Conservation (phyloP, 768 basidiomycete species). For the Auricularia sp. region DNA sequence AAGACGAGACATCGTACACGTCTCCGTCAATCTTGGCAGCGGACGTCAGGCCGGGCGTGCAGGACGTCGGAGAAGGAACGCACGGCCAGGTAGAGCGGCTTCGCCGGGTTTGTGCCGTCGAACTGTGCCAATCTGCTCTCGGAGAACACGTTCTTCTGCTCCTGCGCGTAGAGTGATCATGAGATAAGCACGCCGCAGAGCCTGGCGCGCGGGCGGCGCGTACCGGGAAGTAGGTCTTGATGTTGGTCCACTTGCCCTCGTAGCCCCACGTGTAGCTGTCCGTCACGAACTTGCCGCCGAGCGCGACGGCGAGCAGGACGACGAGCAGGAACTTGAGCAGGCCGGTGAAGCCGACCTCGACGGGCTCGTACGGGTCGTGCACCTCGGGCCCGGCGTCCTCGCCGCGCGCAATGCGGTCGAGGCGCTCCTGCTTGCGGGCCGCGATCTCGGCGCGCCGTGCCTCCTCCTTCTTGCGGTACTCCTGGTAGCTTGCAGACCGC, state of each 20-base stretch:
- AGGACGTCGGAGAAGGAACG: constrained; percentile 16
- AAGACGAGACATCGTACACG: constrained; percentile 84
- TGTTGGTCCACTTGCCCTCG: constrained; percentile 48
- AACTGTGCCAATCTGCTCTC: constrained; percentile 54
- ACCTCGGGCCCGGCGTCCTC: constrained; percentile 65
- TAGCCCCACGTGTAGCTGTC: constrained; percentile 84
- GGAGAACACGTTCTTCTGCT: constrained; percentile 64
- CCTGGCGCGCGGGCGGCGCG: constrained; percentile 13
- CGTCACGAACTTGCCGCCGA: constrained; percentile 75
- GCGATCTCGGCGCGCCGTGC: constrained; percentile 53
- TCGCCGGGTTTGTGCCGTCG: constrained; percentile 55
- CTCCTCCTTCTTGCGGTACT: constrained; percentile 54
- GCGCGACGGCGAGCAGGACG: constrained; percentile 37
- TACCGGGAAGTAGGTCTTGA: constrained; percentile 59
- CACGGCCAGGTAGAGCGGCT: constrained; percentile 80
- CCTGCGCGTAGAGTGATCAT: constrained; percentile 18
- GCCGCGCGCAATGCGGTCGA: constrained; percentile 62
- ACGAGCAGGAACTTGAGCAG: constrained; percentile 62
- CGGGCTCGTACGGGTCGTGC: constrained; percentile 58
- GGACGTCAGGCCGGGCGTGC: constrained; percentile 5
- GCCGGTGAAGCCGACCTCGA: constrained; percentile 53
- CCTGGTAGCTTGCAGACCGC: constrained; percentile 41
- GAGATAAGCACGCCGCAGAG: neutral
- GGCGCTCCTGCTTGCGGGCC: constrained; percentile 58
- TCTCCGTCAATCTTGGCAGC: constrained; percentile 72